Evolutionary conservation across 768 basidiomycete genomes (phyloP).

Genomic region (Glaciozyma antarctica): DNA sequence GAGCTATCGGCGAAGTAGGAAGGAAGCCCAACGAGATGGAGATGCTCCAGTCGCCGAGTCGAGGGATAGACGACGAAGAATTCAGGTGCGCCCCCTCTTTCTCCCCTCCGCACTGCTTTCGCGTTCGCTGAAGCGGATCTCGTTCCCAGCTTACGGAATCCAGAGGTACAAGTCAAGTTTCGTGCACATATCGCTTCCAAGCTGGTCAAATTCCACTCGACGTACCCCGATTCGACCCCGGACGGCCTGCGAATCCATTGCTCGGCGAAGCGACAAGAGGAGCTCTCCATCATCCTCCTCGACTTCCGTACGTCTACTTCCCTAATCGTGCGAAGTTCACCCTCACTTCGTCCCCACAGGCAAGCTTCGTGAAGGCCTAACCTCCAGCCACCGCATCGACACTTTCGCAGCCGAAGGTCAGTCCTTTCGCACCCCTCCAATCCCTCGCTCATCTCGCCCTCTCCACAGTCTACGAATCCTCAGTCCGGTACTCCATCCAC

Average conservation of each 20-base stretch:
- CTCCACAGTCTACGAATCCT: constrained; percentile 19
- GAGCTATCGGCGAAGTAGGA: constrained; percentile 16
- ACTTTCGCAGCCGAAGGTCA: constrained; percentile 18
- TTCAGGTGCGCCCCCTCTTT: neutral
- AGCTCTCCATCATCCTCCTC: constrained; percentile 27
- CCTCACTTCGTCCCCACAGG: neutral
- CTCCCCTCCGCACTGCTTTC: neutral
- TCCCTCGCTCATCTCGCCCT: neutral
- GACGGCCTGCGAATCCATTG: neutral
- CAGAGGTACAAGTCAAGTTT: constrained; percentile 13
- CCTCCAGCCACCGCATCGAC: constrained; percentile 15
- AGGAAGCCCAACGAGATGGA: constrained; percentile 11
- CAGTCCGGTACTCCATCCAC: constrained; percentile 9
- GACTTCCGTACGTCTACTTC: constrained; percentile 16
- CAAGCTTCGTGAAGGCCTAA: constrained; percentile 27
- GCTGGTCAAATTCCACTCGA: neutral
- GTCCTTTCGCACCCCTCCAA: too few relatives aligned
- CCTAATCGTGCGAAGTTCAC: rapidly evolving
- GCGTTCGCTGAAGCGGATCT: too few relatives aligned
- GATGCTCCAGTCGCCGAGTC: constrained; percentile 18
- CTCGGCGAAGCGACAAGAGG: neutral
- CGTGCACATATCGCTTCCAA: constrained; percentile 21
- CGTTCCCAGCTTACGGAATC: constrained; percentile 9
- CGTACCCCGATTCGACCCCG: neutral
- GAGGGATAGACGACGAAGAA: constrained; percentile 19